Conservation (phyloP, 177 flowering plant genomes). For the Tripterygium wilfordii region DNA sequence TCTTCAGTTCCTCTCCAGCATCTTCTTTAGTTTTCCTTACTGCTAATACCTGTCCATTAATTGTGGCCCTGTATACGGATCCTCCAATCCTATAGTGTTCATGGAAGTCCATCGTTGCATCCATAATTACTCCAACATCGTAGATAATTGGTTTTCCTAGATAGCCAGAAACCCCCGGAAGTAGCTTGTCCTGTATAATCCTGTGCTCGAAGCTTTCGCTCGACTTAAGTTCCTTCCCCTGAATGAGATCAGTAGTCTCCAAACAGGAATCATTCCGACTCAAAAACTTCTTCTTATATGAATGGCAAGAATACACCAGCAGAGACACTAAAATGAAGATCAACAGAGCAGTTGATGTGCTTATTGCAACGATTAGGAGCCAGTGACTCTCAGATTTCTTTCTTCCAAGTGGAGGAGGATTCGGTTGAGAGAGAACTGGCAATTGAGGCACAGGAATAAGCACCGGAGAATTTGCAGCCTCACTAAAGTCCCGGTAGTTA, state of each 20-base stretch:
- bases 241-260: conserved; percentile 25
- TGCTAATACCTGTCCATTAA: conserved; percentile 35
- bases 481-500: conserved; percentile 26
- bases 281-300: conserved; percentile 14
- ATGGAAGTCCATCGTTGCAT: conserved; percentile 45
- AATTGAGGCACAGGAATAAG: conserved; percentile 43
- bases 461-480: conserved; percentile 33
- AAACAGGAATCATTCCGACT: conserved; percentile 23
- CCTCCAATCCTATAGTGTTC: conserved; percentile 41
- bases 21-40: conserved; percentile 40
- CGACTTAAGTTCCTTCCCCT: conserved; percentile 15
- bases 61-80: conserved; percentile 41
- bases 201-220: conserved; percentile 20
- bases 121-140: conserved; percentile 34
- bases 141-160: conserved; percentile 44
- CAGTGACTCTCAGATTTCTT: conserved; percentile 9
- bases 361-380: conserved; percentile 14
- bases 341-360: conserved; percentile 19
- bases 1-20: conserved; percentile 45
- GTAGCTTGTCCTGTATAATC: conserved; percentile 36
- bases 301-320: conserved; percentile 7
- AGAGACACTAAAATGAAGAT: conserved; percentile 15
- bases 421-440: conserved; percentile 38
- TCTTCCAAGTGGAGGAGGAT: conserved; percentile 6
- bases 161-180: conserved; percentile 50